Evolutionary conservation across 2,329 filamentous ascomycete species (phyloP), one percentile per base, ranked within the genome.

Genomic region (Colletotrichum costaricense): DNA sequence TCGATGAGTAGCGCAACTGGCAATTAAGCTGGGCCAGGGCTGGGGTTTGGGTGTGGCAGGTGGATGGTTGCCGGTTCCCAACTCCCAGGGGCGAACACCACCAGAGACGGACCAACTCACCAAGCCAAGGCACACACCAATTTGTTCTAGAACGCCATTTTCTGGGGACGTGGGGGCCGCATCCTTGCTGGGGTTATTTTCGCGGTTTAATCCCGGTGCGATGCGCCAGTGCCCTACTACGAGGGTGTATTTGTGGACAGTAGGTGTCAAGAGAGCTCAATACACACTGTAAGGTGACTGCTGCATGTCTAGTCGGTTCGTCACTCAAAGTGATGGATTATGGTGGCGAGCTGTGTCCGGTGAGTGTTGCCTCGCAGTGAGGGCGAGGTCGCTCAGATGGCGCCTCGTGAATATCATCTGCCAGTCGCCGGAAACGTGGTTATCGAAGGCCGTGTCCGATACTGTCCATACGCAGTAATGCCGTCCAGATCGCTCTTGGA

Each of bases 141-240:
- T 52, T 74, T 67, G 68, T 74, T 74, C 72, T 74, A 74, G 72
- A 74, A 74, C 62, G 33, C 72, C 68, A 42, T 74, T 71, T 67
- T 72, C 72, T 67, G 62, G 72, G 62, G 68, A 72, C 68, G 72
- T 74, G 72, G 72, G 72, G 68, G 72, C 72, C 52, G 35, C 35
- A 74, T 58, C 68, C 68, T 58, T 74, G 68, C 63, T 67, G 68
- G 72, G 57, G 54, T 67, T 67, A 67, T 67, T 74, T 63, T 74
- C 62, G 72, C 63, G 56, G 62, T 67, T 70, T 54, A 33, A 63
- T 14, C 57, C 38, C 42, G 35, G 55, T 26, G 35, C 49, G 54
- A 22, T 19, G 19, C 30, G 30, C 58, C 19, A 22, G 7, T 49
- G 42, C 42, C 42, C 42, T 49, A 49, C 9, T 49, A n/a, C 42